phyloP scores from a whole-genome alignment of 1,139 yeast species.

The Blastobotrys proliferans region DNA sequence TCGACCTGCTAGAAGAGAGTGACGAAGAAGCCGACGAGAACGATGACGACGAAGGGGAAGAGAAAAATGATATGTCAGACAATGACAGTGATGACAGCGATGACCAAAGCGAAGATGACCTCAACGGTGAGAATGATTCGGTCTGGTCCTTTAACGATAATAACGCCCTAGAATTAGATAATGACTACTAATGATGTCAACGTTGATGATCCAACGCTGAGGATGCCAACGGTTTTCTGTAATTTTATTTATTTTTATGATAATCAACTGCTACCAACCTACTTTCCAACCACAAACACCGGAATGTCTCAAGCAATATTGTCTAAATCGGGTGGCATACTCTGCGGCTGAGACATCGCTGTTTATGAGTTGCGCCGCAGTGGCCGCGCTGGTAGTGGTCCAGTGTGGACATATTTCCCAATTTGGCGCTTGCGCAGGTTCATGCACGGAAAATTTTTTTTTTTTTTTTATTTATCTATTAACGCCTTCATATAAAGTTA shows the following conservation, averaged over 20 bases:
- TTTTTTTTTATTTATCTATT: constrained; percentile 3
- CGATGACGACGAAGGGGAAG: constrained; percentile 6
- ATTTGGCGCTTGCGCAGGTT: neutral
- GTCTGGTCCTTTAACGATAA: too few relatives aligned
- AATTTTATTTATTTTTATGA: too few relatives aligned
- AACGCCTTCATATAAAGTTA: neutral
- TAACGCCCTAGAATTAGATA: too few relatives aligned
- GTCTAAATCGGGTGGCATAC: neutral
- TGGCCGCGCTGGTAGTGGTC: neutral
- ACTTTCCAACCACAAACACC: too few relatives aligned
- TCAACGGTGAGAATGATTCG: neutral
- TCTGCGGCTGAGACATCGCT: neutral
- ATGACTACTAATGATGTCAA: too few relatives aligned
- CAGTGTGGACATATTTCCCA: constrained; percentile 1
- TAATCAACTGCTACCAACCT: too few relatives aligned
- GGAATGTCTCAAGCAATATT: neutral
- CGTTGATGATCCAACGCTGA: too few relatives aligned
- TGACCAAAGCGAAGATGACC: constrained; percentile 5
- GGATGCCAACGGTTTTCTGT: too few relatives aligned
- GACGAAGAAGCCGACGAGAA: constrained; percentile 7
- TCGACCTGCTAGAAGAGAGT: constrained; percentile 1
- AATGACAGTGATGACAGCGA: constrained; percentile 5
- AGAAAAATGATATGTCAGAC: neutral
- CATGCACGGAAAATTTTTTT: constrained; percentile 3
- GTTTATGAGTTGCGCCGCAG: neutral